phyloP scores from a whole-genome alignment of 257 asterid species.

The Thymus mandschuricus region DNA sequence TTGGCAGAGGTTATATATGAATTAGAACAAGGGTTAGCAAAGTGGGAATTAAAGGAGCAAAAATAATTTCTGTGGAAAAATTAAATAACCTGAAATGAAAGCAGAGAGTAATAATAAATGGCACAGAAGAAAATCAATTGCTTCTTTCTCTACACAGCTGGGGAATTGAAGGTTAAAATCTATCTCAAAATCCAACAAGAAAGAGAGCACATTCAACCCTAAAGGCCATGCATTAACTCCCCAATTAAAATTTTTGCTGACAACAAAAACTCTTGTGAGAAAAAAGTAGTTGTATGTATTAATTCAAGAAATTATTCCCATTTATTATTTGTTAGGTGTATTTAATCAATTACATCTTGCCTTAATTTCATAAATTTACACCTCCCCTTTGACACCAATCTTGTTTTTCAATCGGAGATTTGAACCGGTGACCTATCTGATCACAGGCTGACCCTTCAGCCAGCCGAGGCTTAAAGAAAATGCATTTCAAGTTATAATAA shows the following conservation, averaged over 20 bases:
- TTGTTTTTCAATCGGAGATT: background rate
- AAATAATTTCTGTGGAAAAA: background rate
- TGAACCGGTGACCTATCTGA: too few species aligned
- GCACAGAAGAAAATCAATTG: constrained; percentile 25
- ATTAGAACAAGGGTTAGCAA: too few species aligned
- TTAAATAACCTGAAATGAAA: constrained; percentile 28
- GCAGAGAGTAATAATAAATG: constrained; percentile 33
- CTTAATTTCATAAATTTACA: constrained; percentile 32
- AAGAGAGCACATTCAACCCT: constrained; percentile 36
- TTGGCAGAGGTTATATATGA: too few species aligned
- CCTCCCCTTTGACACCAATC: background rate
- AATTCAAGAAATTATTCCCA: constrained; percentile 45
- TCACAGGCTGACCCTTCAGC: too few species aligned
- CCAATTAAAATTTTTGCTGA: constrained; percentile 32
- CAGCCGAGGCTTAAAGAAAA: too few species aligned
- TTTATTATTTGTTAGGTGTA: constrained; percentile 58
- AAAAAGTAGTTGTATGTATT: constrained; percentile 51
- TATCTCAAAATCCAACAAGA: constrained; percentile 33
- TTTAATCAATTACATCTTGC: constrained; percentile 30
- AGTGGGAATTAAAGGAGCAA: too few species aligned
- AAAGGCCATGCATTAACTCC: constrained; percentile 32
- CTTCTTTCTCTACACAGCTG: constrained; percentile 22
- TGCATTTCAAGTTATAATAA: background rate
- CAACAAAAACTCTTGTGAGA: constrained; percentile 32
- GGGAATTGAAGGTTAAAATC: constrained; percentile 23